Base-by-base conservation (phyloP, 495 filamentous ascomycete genomes). In the Podospora conica region DNA sequence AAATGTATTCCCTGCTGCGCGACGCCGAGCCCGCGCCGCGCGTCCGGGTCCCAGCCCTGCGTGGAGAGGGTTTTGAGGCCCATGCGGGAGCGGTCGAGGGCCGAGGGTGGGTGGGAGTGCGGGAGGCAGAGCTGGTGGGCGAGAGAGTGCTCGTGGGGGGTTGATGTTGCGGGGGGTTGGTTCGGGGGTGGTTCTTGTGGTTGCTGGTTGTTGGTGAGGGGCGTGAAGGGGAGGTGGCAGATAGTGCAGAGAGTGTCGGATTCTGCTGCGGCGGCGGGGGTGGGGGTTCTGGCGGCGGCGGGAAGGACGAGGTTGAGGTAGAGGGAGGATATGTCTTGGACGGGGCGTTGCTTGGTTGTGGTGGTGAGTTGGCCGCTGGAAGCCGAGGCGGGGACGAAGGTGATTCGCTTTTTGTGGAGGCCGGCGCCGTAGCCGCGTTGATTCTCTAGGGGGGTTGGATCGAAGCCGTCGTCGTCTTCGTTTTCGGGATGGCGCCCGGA, bases 11-110 rank as follows among this genome's bases (percentile, higher is more conserved):
- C 94, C 72, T 93, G 85, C 1, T 90, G 88, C 1, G 74, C 67
- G 21, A 82, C 82, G 0, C 93, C 93, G 0, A 98, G 82, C 0
- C 93, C 93, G 7, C 78, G 70, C 23, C 91, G 78, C 40, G 85
- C 82, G 76, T 98, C 93, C 0, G 91, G 92, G 74, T 97, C 91
- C 90, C 91, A 98, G 48, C 94, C 93, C 68, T 92, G 87, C 1
- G 86, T 81, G 29, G 88, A 82, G 3, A 98, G 85, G 59, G n/a
- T n/a, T n/a, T n/a, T 91, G 9, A 98, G 81, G 0, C 93, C 93
- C 75, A 86, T 86, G 40, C 90, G 84, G 3, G 81, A 83, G n/a
- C 93, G 88, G 74, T 96, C 90, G 2, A 96, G 77, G 63, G 90
- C 84, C 0, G 92, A 96, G 2, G 94, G 94, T 0, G 93, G 91